These are phyloP conservation scores for Aureobasidium sp. DNA, from an alignment of 2,329 filamentous ascomycete genomes.

Conservation along the genomic window DNA sequence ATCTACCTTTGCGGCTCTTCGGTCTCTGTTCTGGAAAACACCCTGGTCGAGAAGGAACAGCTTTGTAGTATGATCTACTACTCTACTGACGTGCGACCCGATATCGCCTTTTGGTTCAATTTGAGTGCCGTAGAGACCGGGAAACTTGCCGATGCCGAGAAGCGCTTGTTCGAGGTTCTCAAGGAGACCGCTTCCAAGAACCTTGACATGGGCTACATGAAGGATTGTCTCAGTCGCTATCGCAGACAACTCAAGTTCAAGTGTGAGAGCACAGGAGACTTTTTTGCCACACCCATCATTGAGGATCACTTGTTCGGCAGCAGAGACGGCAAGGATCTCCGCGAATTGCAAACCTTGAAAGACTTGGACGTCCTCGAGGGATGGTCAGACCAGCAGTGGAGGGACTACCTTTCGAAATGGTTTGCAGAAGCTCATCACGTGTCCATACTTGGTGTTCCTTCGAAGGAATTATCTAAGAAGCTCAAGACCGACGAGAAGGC, in stretches of 20 bases:
- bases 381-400: conserved; percentile 84
- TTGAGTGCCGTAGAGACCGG: conserved; percentile 81
- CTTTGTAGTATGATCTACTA: conserved; percentile 80
- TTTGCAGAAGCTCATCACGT: conserved; percentile 79
- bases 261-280: conserved; percentile 71
- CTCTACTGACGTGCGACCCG: conserved; percentile 70
- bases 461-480: conserved; percentile 67
- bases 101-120: conserved; percentile 77
- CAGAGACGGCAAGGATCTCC: conserved; percentile 60
- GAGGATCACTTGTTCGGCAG: conserved; percentile 87
- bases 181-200: conserved; percentile 72
- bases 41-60: conserved; percentile 86
- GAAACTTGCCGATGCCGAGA: conserved; percentile 75
- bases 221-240: conserved; percentile 77
- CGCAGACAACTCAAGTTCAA: conserved; percentile 74
- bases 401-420: conserved; percentile 73
- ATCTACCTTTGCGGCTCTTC: conserved; percentile 90
- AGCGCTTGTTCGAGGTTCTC: conserved; percentile 76
- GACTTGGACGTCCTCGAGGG: conserved; percentile 61
- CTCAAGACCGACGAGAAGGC: conserved; percentile 75
- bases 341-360: conserved; percentile 34
- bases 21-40: conserved; percentile 84
- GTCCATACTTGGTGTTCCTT: conserved; percentile 82
- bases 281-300: conserved; percentile 80
- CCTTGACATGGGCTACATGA: conserved; percentile 83